A percentile compares a stretch with the other conserved stretches of the same genome.
Conservation (phyloP, 257 asterid species). For the Capsicum baccatum region DNA sequence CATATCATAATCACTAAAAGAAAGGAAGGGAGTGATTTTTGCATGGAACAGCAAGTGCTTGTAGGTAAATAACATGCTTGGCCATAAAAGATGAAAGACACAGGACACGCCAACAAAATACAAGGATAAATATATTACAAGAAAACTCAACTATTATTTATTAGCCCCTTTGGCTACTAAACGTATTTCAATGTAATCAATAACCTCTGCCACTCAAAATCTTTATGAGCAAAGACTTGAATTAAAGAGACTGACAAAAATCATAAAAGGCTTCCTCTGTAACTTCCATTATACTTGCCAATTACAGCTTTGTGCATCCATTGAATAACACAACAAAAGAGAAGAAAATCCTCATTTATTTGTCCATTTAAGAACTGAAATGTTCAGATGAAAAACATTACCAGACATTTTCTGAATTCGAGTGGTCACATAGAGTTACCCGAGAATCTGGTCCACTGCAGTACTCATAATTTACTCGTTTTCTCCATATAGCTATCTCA, state of each 20-base stretch:
- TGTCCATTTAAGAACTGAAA: not conserved
- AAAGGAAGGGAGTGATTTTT: not conserved
- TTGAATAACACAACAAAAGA: conserved; percentile 1
- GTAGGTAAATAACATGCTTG: not conserved
- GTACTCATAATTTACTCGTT: conserved; percentile 37
- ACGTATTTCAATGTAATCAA: not conserved
- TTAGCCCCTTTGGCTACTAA: not conserved
- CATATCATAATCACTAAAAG: not conserved
- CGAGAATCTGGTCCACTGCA: conserved; percentile 42
- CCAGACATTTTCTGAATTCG: conserved; percentile 44
- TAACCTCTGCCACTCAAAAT: conserved; percentile 16
- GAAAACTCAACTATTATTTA: not conserved
- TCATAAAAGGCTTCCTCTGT: not conserved
- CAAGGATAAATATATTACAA: not conserved
- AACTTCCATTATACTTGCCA: conserved; percentile 8
- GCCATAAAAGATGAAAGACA: conserved; percentile 20
- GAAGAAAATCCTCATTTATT: conserved; percentile 21
- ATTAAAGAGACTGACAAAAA: not conserved
- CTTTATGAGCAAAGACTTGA: not conserved
- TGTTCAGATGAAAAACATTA: conserved; percentile 20
- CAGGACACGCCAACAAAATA: not conserved
- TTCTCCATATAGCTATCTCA: conserved; percentile 56
- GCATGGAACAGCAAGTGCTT: conserved; percentile 24
- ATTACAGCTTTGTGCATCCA: not conserved
- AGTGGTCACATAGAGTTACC: conserved; percentile 38